Evolutionary conservation across 169 alveolate species (phyloP), one percentile per base, ranked within the genome.

Genomic region (Plasmodium inui): DNA sequence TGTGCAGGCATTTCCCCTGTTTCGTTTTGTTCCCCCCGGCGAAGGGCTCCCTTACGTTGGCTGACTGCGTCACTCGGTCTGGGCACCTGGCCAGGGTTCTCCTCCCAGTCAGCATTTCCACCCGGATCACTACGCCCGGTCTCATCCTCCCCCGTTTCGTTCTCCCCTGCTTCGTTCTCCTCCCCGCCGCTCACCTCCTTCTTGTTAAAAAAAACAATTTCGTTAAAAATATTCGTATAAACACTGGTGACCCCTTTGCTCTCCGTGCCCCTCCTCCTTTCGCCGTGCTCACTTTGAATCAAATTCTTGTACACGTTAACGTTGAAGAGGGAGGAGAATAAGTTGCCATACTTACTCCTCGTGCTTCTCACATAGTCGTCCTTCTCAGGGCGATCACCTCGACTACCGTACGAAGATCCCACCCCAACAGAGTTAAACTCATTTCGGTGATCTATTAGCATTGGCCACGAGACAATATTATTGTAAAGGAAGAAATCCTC

Each of bases 391-490:
- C 34, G 4, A 8, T 84, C 55, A 7, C 12, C 30, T n/a, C 28
- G 22, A 22, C 50, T 41, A 50, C n/a, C 57, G n/a, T 39, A 37
- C 19, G 44, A 22, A 26, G 30, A 14, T 7, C 76, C 30, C 32
- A 26, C 30, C 7, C 55, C 53, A 39, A 70, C 55, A 8, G 2
- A 2, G 74, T 83, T 83, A 46, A 86, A 30, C 19, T 86, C 93
- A 76, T 46, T 70, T 74, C 67, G 50, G 30, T 74, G 80, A 76
- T 86, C 93, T 1, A 86, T 86, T n/a, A 86, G 26, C 93, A 86
- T 86, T 34, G 93, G 93, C 93, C 93, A 86, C 0, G 93, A 86
- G 12, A 86, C 93, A 74, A 86, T 55, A 32, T 86, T 86, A 55
- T 76, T 86, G 46, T 74, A 86, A 53, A 86, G 80, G 14, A 86